Conservation (phyloP, 2,329 filamentous ascomycete genomes). For the Beauveria varroae region DNA sequence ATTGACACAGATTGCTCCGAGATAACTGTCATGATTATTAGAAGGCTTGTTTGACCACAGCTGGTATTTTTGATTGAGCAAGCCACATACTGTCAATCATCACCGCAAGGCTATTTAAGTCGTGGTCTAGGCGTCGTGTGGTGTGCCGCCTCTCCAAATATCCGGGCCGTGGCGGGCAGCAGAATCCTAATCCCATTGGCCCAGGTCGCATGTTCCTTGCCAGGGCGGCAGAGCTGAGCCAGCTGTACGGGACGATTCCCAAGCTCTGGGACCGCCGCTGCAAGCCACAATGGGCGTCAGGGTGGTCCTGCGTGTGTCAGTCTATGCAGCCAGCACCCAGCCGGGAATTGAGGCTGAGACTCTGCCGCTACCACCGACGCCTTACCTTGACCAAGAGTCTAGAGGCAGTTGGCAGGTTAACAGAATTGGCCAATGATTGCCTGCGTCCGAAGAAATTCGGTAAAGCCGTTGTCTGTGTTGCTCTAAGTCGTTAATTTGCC, state of each 20-base stretch:
- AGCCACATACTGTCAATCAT: neutral
- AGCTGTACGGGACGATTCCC: neutral
- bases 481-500: neutral
- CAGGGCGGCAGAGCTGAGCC: conserved; percentile 3
- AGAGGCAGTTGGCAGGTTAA: neutral
- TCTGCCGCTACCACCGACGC: neutral
- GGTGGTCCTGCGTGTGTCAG: neutral
- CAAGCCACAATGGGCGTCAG: conserved; percentile 1
- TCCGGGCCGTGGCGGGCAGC: conserved; percentile 3
- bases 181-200: neutral
- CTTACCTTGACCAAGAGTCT: neutral
- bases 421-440: neutral
- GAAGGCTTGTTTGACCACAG: neutral
- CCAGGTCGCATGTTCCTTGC: neutral
- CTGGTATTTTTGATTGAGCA: neutral
- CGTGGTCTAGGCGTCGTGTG: neutral
- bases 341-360: neutral
- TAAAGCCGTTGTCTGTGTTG: neutral
- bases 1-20: neutral
- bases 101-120: neutral
- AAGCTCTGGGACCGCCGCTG: neutral
- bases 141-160: neutral
- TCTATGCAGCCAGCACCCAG: neutral
- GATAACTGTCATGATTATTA: neutral
- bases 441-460: conserved; percentile 8